A percentile compares a stretch with the other conserved stretches of the same genome.
These are phyloP conservation scores for Rhodocollybia butyracea DNA, from an alignment of 768 basidiomycete species.

Conservation along the genomic window DNA sequence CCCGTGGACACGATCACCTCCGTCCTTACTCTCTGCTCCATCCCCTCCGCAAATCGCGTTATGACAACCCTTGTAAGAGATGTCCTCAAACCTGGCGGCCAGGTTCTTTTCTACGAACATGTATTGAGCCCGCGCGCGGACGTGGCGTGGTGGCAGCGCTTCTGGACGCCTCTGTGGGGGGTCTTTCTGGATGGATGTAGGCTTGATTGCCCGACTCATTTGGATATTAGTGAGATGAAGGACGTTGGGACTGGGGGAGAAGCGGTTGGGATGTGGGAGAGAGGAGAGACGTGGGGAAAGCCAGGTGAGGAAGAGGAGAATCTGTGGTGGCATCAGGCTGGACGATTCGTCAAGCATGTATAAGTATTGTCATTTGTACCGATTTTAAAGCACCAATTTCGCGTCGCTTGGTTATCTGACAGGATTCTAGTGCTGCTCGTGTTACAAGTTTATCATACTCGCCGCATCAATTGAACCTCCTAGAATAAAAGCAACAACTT, in stretches of 20 bases:
- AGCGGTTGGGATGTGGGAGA: conserved; percentile 45
- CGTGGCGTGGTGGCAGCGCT: conserved; percentile 65
- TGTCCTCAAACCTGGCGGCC: conserved; percentile 61
- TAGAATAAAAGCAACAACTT: too few relatives aligned
- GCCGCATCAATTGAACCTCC: too few relatives aligned
- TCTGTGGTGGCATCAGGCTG: conserved; percentile 58
- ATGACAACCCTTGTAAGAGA: conserved; percentile 20
- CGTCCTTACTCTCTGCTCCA: neutral
- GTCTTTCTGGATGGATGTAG: conserved; percentile 59
- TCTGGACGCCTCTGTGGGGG: conserved; percentile 73
- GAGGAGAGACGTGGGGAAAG: conserved; percentile 43
- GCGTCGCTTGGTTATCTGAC: too few relatives aligned
- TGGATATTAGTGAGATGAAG: conserved; percentile 38
- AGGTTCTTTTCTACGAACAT: conserved; percentile 69
- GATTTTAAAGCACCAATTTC: too few relatives aligned
- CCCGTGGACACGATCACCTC: conserved; percentile 44
- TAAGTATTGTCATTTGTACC: too few relatives aligned
- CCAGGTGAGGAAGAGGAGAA: conserved; percentile 52
- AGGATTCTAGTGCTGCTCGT: too few relatives aligned
- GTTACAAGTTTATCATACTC: too few relatives aligned
- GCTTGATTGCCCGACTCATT: conserved; percentile 54
- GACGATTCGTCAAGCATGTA: conserved; percentile 57
- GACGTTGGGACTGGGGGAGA: conserved; percentile 17
- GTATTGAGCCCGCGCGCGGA: conserved; percentile 50
- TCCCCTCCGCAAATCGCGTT: neutral